phyloP scores from a whole-genome alignment of 371 early-diverging fungal genomes.

The Syncephalastrum contaminatum region DNA sequence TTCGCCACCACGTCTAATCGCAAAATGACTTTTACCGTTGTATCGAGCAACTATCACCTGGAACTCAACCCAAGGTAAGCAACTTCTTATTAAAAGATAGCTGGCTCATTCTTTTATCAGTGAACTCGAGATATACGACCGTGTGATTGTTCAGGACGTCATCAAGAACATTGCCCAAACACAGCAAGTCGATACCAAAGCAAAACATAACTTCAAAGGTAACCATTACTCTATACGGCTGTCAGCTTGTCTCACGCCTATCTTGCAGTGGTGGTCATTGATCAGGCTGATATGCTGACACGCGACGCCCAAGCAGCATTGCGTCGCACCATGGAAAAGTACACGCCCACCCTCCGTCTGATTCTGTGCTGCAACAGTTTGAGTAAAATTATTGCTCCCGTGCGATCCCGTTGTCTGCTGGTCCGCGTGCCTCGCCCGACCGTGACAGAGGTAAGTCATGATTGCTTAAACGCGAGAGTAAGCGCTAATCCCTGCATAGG shows the following conservation, averaged over 20 bases:
- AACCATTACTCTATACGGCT: constrained; percentile 5
- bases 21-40: constrained; percentile 82
- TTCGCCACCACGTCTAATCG: constrained; percentile 83
- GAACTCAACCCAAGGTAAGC: constrained; percentile 92
- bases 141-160: constrained; percentile 94
- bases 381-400: constrained; percentile 93
- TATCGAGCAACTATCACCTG: constrained; percentile 91
- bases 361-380: constrained; percentile 93
- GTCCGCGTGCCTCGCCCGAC: constrained; percentile 89
- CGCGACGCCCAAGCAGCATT: constrained; percentile 98
- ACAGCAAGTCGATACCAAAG: constrained; percentile 87
- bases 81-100: not conserved
- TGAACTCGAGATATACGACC: constrained; percentile 95
- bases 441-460: constrained; percentile 55
- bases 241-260: not conserved
- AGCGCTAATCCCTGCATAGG: constrained; percentile 28
- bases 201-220: constrained; percentile 87
- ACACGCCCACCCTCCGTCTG: constrained; percentile 90
- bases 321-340: constrained; percentile 99
- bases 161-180: constrained; percentile 98
- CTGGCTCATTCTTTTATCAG: constrained; percentile 29
- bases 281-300: constrained; percentile 94
- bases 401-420: constrained; percentile 94
- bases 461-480: not conserved
- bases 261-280: constrained; percentile 86